Conservation (phyloP, 371 early-diverging fungal genomes). For the Mortierella sp. region DNA sequence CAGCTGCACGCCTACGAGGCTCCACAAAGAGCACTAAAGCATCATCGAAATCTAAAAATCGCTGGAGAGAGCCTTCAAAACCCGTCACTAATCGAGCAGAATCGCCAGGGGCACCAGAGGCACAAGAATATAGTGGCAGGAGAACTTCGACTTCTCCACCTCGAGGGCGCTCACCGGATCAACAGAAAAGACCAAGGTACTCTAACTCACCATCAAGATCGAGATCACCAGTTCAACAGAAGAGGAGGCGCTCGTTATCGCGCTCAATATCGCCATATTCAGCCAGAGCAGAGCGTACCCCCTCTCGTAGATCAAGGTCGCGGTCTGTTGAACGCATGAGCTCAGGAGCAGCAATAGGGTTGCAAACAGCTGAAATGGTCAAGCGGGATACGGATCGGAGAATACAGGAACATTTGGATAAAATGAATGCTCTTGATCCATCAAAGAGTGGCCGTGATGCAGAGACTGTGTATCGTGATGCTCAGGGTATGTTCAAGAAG, state of each 20-base stretch:
- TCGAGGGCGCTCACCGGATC: slow-evolving; percentile 28
- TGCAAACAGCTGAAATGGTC: slow-evolving; percentile 66
- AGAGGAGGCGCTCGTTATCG: slow-evolving; percentile 25
- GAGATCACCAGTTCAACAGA: slow-evolving; percentile 31
- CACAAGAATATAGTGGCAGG: background rate
- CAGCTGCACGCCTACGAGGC: slow-evolving; percentile 25
- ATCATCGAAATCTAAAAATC: background rate
- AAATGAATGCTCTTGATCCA: slow-evolving; percentile 57
- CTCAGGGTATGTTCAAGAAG: slow-evolving; percentile 29
- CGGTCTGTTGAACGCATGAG: slow-evolving; percentile 61
- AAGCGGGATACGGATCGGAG: slow-evolving; percentile 61
- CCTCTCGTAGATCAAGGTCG: slow-evolving; percentile 30
- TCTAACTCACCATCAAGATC: slow-evolving; percentile 36
- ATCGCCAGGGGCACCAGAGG: slow-evolving; percentile 10
- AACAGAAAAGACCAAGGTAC: slow-evolving; percentile 5
- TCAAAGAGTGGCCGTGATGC: slow-evolving; percentile 64
- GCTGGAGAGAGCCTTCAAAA: slow-evolving; percentile 23
- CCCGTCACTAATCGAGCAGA: background rate
- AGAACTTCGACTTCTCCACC: slow-evolving; percentile 21
- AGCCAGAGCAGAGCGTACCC: slow-evolving; percentile 8
- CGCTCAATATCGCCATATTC: slow-evolving; percentile 30
- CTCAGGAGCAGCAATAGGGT: slow-evolving; percentile 67
- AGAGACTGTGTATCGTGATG: slow-evolving; percentile 84
- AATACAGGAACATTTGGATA: slow-evolving; percentile 55
- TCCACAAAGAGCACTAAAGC: slow-evolving; percentile 29